These are phyloP conservation scores for Diaporthe vexans DNA, from an alignment of 2,329 filamentous ascomycete genomes.

Conservation along the genomic window DNA sequence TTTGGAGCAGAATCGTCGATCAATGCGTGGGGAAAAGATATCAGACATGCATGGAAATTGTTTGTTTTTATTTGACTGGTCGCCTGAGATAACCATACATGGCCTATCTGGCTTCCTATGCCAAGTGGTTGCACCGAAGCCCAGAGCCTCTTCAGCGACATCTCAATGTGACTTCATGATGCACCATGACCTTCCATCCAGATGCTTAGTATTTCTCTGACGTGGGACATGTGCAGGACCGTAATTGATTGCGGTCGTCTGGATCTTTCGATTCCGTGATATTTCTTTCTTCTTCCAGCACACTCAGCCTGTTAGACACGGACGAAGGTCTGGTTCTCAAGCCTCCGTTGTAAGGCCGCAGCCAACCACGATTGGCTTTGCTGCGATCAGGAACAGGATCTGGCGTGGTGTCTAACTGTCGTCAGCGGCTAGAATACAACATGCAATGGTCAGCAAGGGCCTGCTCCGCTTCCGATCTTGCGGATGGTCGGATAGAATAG, in stretches of 20 bases:
- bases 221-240: not conserved
- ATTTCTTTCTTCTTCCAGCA: not conserved
- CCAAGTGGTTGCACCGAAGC: not conserved
- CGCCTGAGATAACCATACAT: not conserved
- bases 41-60: not conserved
- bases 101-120: not conserved
- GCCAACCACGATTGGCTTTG: not conserved
- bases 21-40: not conserved
- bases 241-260: too few relatives aligned
- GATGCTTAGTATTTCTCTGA: not conserved
- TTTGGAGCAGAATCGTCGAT: slow-evolving; percentile 1
- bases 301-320: not conserved
- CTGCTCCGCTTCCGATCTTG: not conserved
- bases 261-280: not conserved
- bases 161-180: not conserved
- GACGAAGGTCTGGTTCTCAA: not conserved
- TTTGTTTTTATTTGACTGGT: not conserved
- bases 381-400: not conserved
- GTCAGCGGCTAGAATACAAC: slow-evolving; percentile 2
- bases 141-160: slow-evolving; percentile 1
- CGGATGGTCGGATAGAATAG: slow-evolving; percentile 11
- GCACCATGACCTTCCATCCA: not conserved
- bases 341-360: not conserved
- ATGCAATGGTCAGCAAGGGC: slow-evolving; percentile 25
- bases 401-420: not conserved